Evolutionary conservation across 176 grass and related monocot genomes (phyloP).

Genomic region (Cenchrus americanus): DNA sequence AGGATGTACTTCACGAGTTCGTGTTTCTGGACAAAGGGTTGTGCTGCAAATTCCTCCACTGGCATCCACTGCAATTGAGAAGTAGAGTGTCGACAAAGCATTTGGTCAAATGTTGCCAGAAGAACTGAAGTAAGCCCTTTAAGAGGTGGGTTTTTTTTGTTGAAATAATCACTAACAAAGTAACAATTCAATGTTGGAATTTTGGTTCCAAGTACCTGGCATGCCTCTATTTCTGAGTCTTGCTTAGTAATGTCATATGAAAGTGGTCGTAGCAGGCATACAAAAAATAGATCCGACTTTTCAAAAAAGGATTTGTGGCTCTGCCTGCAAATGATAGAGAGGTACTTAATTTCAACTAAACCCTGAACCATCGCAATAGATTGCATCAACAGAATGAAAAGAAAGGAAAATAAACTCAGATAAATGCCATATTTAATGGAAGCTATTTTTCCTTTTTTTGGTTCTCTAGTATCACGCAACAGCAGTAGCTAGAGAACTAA

Average conservation of each 20-base stretch:
- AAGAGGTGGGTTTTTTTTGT: neutral
- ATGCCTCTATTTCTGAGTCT: constrained; percentile 93
- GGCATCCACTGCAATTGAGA: constrained; percentile 84
- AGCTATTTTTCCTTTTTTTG: neutral
- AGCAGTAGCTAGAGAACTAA: constrained; percentile 5
- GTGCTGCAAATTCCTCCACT: constrained; percentile 75
- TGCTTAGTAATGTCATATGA: constrained; percentile 82
- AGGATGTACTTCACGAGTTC: constrained; percentile 81
- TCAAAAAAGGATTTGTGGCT: constrained; percentile 85
- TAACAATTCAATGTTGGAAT: neutral
- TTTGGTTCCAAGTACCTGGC: constrained; percentile 56
- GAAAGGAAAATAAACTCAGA: neutral
- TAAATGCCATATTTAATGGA: neutral
- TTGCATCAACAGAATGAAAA: neutral
- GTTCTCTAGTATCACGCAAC: neutral
- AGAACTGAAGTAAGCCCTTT: neutral
- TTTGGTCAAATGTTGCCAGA: neutral
- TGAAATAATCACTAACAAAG: neutral
- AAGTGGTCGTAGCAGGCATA: constrained; percentile 75
- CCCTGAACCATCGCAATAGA: neutral
- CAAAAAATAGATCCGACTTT: constrained; percentile 94
- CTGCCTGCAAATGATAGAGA: constrained; percentile 70
- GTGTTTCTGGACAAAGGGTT: constrained; percentile 84
- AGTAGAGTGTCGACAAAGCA: neutral
- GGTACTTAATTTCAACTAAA: constrained; percentile 16